Evolutionary conservation across 768 basidiomycete species (phyloP).

Genomic region (Mycena leptocephala): DNA sequence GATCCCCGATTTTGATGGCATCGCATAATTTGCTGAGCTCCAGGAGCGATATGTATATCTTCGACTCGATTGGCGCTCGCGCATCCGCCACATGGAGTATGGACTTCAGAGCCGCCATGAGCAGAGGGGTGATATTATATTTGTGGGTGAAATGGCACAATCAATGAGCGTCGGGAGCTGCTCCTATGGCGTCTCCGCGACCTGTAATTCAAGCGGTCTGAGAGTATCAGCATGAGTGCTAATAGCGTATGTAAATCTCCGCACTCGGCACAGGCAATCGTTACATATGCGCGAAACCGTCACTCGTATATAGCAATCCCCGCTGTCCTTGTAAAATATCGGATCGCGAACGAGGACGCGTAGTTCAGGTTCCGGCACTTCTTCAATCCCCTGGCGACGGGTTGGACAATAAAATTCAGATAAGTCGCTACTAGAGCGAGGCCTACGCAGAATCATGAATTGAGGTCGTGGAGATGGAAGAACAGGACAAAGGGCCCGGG

Average conservation of each 20-base stretch:
- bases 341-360: background rate
- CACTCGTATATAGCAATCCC: background rate
- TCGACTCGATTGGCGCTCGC: background rate
- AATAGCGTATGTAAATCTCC: no score
- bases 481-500: no score
- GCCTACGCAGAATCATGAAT: no score
- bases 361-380: no score
- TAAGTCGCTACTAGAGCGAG: no score
- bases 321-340: background rate
- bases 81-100: background rate
- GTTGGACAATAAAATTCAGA: no score
- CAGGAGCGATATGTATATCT: background rate
- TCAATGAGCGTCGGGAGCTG: background rate
- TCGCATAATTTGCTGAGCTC: background rate
- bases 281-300: background rate
- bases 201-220: background rate
- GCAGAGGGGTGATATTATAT: background rate
- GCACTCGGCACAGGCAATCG: constrained; percentile 4
- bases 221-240: no score
- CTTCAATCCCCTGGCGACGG: no score
- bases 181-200: background rate
- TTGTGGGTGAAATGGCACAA: constrained; percentile 12
- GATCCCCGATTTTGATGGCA: background rate
- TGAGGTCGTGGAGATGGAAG: no score
- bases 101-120: background rate